Percentiles rank a stretch among this genome's conserved stretches.
These are phyloP conservation scores for Babjeviella inositovora DNA, from an alignment of 805 yeast genomes.

Conservation along the genomic window DNA sequence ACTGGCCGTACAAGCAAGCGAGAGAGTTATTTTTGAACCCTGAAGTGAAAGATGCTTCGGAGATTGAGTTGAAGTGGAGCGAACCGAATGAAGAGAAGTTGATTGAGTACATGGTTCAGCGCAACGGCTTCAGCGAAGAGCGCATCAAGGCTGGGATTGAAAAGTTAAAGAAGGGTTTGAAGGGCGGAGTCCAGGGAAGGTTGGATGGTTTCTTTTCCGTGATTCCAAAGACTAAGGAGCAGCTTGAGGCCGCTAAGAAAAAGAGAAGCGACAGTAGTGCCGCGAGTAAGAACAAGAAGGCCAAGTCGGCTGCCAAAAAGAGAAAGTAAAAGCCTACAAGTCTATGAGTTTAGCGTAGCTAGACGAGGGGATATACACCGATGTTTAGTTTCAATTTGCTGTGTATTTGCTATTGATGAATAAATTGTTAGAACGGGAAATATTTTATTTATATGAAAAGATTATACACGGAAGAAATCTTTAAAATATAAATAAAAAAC, in stretches of 20 bases:
- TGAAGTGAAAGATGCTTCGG: slow-evolving; percentile 50
- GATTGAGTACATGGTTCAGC: slow-evolving; percentile 65
- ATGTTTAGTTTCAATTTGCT: too few species aligned
- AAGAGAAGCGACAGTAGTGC: too few species aligned
- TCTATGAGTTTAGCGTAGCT: too few species aligned
- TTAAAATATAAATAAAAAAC: too few species aligned
- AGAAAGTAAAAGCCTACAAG: too few species aligned
- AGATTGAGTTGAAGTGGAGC: slow-evolving; percentile 65
- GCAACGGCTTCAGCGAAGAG: slow-evolving; percentile 88
- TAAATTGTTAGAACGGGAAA: too few species aligned
- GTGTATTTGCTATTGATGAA: too few species aligned
- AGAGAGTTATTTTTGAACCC: slow-evolving; percentile 73
- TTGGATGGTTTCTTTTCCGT: slow-evolving; percentile 84
- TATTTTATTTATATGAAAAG: too few species aligned
- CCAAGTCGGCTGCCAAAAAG: too few species aligned
- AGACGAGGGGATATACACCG: too few species aligned
- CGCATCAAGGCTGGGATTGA: slow-evolving; percentile 79
- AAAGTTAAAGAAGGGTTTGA: slow-evolving; percentile 69
- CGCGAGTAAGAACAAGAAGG: too few species aligned
- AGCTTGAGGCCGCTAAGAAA: slow-evolving; percentile 15
- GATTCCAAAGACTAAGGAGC: slow-evolving; percentile 31
- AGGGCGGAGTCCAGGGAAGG: slow-evolving; percentile 80
- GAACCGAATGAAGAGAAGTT: slow-evolving; percentile 82
- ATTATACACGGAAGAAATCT: too few species aligned
- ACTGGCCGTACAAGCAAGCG: slow-evolving; percentile 88